Evolutionary conservation across 106 monocot species (phyloP).

Genomic region (Dendrobium huoshanense): DNA sequence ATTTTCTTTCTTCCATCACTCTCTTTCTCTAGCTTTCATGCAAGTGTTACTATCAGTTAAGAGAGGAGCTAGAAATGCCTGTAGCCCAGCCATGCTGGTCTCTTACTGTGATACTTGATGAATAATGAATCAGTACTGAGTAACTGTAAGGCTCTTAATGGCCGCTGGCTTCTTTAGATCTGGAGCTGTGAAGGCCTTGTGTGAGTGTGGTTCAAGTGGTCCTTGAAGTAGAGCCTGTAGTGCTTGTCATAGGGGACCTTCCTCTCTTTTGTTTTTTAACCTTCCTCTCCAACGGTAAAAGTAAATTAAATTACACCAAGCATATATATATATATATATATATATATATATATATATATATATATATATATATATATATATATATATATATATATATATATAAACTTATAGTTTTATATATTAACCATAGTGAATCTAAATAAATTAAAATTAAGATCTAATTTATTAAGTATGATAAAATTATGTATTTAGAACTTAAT

Average conservation of each 20-base stretch:
- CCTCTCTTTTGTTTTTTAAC: background rate
- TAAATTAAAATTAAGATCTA: too few relatives aligned
- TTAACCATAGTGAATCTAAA: too few relatives aligned
- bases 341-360: too few relatives aligned
- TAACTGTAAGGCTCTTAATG: background rate
- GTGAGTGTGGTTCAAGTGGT: background rate
- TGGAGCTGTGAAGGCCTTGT: background rate
- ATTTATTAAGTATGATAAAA: too few relatives aligned
- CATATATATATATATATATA: too few relatives aligned
- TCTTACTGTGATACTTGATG: background rate
- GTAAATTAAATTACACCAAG: too few relatives aligned
- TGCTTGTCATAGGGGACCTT: background rate
- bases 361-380: too few relatives aligned
- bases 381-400: too few relatives aligned
- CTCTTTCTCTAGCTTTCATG: slow-evolving; percentile 3
- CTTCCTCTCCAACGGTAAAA: background rate
- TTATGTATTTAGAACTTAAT: too few relatives aligned
- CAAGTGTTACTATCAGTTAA: slow-evolving; percentile 1
- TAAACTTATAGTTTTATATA: too few relatives aligned
- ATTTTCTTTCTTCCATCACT: background rate
- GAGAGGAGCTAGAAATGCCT: background rate
- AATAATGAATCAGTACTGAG: slow-evolving; percentile 1
- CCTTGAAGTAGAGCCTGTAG: background rate
- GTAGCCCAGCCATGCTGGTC: background rate
- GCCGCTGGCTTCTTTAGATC: slow-evolving; percentile 9